Conservation (phyloP, 202 grass and related monocot genomes). For the Musa balbisiana region DNA sequence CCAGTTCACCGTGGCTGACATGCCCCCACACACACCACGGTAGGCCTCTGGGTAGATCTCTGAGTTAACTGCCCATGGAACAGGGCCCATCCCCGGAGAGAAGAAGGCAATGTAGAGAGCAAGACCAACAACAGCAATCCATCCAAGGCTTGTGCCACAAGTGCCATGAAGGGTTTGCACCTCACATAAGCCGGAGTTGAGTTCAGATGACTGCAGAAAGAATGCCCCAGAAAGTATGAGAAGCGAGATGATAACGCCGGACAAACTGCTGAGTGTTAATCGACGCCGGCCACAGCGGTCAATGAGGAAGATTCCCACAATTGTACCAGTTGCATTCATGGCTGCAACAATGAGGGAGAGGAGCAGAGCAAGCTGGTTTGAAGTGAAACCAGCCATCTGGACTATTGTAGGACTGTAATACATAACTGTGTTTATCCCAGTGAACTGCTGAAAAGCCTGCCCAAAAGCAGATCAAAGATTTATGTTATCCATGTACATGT, state of each 20-base stretch:
- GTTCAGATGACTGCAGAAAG: constrained; percentile 44
- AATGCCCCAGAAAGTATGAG: constrained; percentile 59
- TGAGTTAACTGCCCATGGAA: constrained; percentile 84
- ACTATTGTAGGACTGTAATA: constrained; percentile 88
- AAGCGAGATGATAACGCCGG: constrained; percentile 56
- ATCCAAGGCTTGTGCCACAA: constrained; percentile 32
- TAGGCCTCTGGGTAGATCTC: constrained; percentile 85
- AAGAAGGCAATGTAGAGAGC: constrained; percentile 66
- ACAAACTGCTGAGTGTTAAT: constrained; percentile 57
- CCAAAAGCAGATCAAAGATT: not conserved
- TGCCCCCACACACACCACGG: constrained; percentile 72
- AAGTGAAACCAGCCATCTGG: constrained; percentile 86
- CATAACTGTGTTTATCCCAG: constrained; percentile 94
- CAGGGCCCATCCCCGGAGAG: constrained; percentile 78
- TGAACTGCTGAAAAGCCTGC: constrained; percentile 95
- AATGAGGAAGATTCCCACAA: constrained; percentile 82
- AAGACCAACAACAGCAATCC: constrained; percentile 55
- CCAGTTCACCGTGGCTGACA: constrained; percentile 90
- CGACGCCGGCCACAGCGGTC: constrained; percentile 77
- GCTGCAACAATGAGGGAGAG: constrained; percentile 58
- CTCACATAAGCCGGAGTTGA: constrained; percentile 5
- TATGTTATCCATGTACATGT: not conserved
- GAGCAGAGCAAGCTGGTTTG: constrained; percentile 68
- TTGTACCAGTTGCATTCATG: constrained; percentile 62
- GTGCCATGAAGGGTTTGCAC: not conserved